A percentile compares a stretch with the other conserved stretches of the same genome.
Evolutionary conservation across 2,329 filamentous ascomycete genomes (phyloP).

Genomic region (Aspergillus udagawae): DNA sequence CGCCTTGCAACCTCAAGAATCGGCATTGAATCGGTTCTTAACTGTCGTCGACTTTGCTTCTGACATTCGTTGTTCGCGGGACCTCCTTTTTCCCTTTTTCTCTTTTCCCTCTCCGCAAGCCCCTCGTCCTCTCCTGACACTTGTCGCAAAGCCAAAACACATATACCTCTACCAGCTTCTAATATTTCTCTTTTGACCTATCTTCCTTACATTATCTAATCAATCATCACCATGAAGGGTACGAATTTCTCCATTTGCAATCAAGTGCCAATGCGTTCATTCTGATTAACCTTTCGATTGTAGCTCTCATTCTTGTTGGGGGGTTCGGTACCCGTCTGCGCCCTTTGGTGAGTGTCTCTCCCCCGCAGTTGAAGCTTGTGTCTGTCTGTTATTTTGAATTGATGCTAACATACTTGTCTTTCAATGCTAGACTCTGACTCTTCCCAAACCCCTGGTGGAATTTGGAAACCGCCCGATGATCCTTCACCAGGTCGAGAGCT

Average conservation of each 20-base stretch:
- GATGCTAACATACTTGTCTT: constrained; percentile 12
- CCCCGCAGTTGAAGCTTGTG: constrained; percentile 15
- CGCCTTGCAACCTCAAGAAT: neutral
- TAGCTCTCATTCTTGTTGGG: constrained; percentile 97
- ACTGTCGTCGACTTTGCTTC: neutral
- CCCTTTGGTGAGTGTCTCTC: constrained; percentile 68
- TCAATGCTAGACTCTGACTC: constrained; percentile 73
- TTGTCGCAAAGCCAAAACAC: neutral
- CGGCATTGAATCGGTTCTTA: neutral
- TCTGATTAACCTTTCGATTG: constrained; percentile 13
- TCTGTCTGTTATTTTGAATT: neutral
- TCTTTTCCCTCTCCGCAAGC: neutral
- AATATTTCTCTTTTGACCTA: neutral
- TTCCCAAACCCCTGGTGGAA: constrained; percentile 95
- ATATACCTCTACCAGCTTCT: constrained; percentile 1
- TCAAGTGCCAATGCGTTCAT: constrained; percentile 7
- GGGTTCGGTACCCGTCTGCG: constrained; percentile 97
- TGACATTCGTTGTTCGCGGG: constrained; percentile 1
- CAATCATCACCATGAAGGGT: constrained; percentile 42
- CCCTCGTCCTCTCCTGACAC: constrained; percentile 1
- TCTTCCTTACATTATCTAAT: constrained; percentile 2
- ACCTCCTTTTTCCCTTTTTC: neutral
- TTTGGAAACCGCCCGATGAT: constrained; percentile 99
- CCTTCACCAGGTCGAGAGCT: constrained; percentile 91
- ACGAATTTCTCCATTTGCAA: constrained; percentile 17